Evolutionary conservation across 2,329 filamentous ascomycete genomes (phyloP).

Genomic region (Fusarium albidum): DNA sequence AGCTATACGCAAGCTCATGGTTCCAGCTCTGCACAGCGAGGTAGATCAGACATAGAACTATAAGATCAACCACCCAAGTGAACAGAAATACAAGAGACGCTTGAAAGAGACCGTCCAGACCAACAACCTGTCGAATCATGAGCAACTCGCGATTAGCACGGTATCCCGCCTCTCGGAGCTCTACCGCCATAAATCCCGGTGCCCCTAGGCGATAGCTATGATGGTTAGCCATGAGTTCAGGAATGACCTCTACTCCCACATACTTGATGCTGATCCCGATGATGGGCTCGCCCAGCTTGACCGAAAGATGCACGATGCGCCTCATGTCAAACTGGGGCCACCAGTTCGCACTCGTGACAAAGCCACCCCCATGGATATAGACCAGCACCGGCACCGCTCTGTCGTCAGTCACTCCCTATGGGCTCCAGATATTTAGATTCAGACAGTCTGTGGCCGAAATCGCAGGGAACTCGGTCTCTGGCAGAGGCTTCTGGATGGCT

Average conservation of each 20-base stretch:
- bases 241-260: background rate
- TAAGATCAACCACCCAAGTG: no score
- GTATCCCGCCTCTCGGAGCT: conserved; percentile 11
- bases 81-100: background rate
- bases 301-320: conserved; percentile 6
- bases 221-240: background rate
- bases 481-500: conserved; percentile 8
- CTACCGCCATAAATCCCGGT: conserved; percentile 12
- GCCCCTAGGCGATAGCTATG: conserved; percentile 6
- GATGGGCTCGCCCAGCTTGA: background rate
- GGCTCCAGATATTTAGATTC: conserved; percentile 2
- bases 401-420: background rate
- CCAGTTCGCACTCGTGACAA: conserved; percentile 11
- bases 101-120: background rate
- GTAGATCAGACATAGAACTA: no score
- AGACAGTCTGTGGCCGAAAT: conserved; percentile 1
- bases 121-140: background rate
- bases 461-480: conserved; percentile 9
- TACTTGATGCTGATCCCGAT: conserved; percentile 13
- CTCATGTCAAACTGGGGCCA: conserved; percentile 24
- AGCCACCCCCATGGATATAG: conserved; percentile 23
- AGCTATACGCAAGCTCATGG: no score
- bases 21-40: no score
- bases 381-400: conserved; percentile 15
- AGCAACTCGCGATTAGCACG: conserved; percentile 7